Conservation (phyloP, 2,329 filamentous ascomycete species). For the Acarospora socialis region DNA sequence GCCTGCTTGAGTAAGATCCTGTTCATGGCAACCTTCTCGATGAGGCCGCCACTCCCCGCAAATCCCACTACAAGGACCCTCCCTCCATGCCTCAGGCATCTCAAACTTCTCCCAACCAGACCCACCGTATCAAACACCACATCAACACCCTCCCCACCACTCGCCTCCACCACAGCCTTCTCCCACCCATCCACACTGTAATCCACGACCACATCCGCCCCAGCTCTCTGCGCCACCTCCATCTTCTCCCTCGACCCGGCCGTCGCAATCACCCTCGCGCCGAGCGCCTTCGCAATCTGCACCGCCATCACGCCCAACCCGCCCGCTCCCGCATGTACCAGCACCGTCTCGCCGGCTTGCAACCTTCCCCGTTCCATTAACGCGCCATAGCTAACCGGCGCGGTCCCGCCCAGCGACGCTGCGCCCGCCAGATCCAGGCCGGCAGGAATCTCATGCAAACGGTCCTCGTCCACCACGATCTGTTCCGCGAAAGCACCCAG, state of each 20-base stretch:
- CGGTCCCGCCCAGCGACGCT: slow-evolving; percentile 39
- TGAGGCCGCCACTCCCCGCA: slow-evolving; percentile 37
- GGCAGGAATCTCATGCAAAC: slow-evolving; percentile 32
- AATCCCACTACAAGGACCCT: slow-evolving; percentile 45
- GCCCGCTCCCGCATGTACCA: slow-evolving; percentile 43
- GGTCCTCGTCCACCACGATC: slow-evolving; percentile 28
- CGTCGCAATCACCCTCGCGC: slow-evolving; percentile 40
- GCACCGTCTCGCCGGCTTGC: slow-evolving; percentile 33
- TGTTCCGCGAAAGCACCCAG: slow-evolving; percentile 40
- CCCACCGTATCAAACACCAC: slow-evolving; percentile 46
- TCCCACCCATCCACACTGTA: slow-evolving; percentile 34
- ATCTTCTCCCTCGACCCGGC: slow-evolving; percentile 35
- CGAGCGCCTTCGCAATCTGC: slow-evolving; percentile 39
- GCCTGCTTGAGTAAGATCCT: slow-evolving; percentile 39
- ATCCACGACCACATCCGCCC: slow-evolving; percentile 30
- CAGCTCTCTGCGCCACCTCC: slow-evolving; percentile 25
- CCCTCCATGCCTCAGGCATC: slow-evolving; percentile 40
- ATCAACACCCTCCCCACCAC: slow-evolving; percentile 37
- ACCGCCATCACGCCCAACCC: slow-evolving; percentile 42
- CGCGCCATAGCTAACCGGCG: slow-evolving; percentile 41
- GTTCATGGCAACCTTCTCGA: slow-evolving; percentile 43
- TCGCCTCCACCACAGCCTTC: slow-evolving; percentile 34
- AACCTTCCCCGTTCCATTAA: slow-evolving; percentile 29
- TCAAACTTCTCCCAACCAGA: slow-evolving; percentile 39
- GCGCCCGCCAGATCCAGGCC: slow-evolving; percentile 34